These are phyloP conservation scores for Phanerodontia chrysosporium DNA, from an alignment of 768 basidiomycete genomes.

Conservation along the genomic window DNA sequence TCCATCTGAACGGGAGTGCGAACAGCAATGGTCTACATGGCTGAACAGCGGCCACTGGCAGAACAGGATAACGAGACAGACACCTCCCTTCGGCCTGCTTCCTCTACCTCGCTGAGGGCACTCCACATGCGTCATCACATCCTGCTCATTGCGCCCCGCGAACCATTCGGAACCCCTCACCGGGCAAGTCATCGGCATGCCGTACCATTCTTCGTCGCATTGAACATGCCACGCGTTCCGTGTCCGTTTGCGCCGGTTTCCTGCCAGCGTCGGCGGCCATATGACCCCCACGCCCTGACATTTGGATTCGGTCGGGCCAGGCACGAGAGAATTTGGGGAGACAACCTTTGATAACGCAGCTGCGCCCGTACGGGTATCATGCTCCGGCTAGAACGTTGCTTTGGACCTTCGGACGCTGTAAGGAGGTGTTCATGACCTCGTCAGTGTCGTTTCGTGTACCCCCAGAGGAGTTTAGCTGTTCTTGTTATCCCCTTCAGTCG, in stretches of 20 bases:
- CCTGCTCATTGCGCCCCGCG: too few species aligned
- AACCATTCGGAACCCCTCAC: too few species aligned
- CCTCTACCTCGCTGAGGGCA: too few species aligned
- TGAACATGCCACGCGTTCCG: too few species aligned
- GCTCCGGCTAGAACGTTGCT: background rate
- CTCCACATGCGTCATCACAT: too few species aligned
- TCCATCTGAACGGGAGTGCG: background rate
- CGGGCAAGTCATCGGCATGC: too few species aligned
- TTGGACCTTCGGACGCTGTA: background rate
- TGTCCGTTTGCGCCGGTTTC: too few species aligned
- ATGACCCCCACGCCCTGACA: too few species aligned
- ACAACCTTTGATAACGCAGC: background rate
- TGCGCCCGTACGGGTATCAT: background rate
- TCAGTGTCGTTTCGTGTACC: background rate
- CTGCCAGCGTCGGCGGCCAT: too few species aligned
- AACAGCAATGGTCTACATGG: constrained; percentile 9
- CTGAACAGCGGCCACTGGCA: background rate
- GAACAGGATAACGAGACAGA: background rate
- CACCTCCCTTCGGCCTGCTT: background rate
- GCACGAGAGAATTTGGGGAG: background rate
- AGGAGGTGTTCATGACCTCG: background rate
- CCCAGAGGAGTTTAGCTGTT: background rate
- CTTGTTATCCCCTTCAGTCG: background rate
- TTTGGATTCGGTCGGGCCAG: background rate
- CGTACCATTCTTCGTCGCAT: too few species aligned